Base-by-base conservation (phyloP, 768 basidiomycete species). In the Tylopilus vinaceipallidus region DNA sequence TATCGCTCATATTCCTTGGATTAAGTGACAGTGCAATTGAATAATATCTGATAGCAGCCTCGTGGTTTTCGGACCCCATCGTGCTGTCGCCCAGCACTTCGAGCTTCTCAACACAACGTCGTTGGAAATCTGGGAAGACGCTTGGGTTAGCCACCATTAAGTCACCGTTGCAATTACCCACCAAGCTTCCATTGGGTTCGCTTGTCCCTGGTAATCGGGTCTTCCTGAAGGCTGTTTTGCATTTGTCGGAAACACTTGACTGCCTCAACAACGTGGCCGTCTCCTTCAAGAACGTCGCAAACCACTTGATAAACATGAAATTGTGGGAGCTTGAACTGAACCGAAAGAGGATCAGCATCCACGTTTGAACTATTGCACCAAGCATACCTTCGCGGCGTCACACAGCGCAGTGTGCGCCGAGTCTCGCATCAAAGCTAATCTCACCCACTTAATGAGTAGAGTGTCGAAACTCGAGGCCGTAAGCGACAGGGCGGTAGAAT, bases 301-400 rank as follows among this genome's bases (percentile, higher is more conserved):
- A 54, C 26, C 8, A 2, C 20, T 2, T 7, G 27, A 7, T 46
- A 49, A 2, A 54, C 11, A 4, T 11, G 4, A 20, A 37, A 45
- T 13, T 2, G n/a, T 1, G 54, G 39, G 26, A 48, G 13, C 13
- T 47, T 35, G 37, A 54, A 53, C 53, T 54, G 32, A 33, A 12
- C 14, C 7, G 16, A 34, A 34, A 34, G 6, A n/a, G 7, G 14
- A 34, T 34, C 11, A 34, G 4, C 9, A 34, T 34, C 33, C 14
- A 11, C 6, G 6, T 29, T 29, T 6, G 27, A 12, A 12, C 14
- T 16, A 34, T 34, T 7, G 13, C 29, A 34, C 33, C 4, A 34
- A 14, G 33, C 33, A 34, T 34, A 34, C 33, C 33, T n/a, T 11
- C 7, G 33, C 16, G 14, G 8, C 14, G 33, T 11, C 33, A n/a